Evolutionary conservation across 2,329 filamentous ascomycete genomes (phyloP).

Genomic region (Venturia carpophila): DNA sequence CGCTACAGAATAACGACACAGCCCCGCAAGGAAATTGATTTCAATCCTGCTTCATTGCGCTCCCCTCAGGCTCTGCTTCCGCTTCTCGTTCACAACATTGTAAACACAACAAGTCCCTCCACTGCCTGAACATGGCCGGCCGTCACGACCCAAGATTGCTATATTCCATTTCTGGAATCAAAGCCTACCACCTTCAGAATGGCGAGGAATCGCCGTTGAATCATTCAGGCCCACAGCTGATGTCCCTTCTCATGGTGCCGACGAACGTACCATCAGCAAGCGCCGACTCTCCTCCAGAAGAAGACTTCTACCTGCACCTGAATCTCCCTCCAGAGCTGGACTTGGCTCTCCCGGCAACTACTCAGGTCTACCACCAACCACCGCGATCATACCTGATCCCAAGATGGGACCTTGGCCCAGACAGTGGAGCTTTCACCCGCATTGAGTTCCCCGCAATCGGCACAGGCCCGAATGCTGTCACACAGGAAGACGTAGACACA

Average conservation of each 20-base stretch:
- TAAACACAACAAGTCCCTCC: background rate
- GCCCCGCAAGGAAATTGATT: background rate
- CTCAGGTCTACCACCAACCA: conserved; percentile 94
- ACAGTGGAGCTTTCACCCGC: conserved; percentile 82
- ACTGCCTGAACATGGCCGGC: conserved; percentile 23
- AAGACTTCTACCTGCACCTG: conserved; percentile 95
- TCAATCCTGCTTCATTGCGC: background rate
- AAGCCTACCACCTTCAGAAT: conserved; percentile 83
- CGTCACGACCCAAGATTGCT: conserved; percentile 50
- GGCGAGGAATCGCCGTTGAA: conserved; percentile 79
- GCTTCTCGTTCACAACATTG: background rate
- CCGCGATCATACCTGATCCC: conserved; percentile 90
- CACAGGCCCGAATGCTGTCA: conserved; percentile 53
- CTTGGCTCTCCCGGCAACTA: conserved; percentile 85
- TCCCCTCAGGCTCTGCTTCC: background rate
- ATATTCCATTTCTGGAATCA: conserved; percentile 67
- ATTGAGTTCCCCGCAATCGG: conserved; percentile 80
- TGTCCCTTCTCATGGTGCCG: conserved; percentile 92
- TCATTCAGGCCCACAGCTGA: conserved; percentile 75
- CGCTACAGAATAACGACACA: background rate
- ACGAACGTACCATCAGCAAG: conserved; percentile 64
- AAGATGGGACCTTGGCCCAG: conserved; percentile 84
- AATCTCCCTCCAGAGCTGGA: conserved; percentile 93
- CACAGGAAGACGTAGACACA: conserved; percentile 89
- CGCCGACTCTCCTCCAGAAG: conserved; percentile 41